phyloP scores from a whole-genome alignment of 306 rosid genomes.

The Cucurbita maxima region DNA sequence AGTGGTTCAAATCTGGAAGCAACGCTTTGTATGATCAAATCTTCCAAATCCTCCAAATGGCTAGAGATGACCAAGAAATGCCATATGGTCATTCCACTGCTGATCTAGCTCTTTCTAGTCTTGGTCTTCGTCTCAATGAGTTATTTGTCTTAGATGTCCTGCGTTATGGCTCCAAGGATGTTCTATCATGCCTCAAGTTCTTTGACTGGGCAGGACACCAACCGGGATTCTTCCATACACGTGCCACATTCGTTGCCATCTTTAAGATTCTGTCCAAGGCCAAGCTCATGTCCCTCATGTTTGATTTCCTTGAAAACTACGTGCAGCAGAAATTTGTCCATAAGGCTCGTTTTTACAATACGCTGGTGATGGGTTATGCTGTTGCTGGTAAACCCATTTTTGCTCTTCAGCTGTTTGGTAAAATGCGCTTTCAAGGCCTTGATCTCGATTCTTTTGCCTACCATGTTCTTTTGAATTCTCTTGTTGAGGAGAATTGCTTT shows the following conservation, averaged over 20 bases:
- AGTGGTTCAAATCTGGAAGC: slow-evolving; percentile 34
- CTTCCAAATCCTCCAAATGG: slow-evolving; percentile 26
- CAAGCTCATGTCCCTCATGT: slow-evolving; percentile 27
- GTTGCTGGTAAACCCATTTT: slow-evolving; percentile 47
- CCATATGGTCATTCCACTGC: slow-evolving; percentile 4
- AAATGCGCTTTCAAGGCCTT: slow-evolving; percentile 56
- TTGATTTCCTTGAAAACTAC: slow-evolving; percentile 32
- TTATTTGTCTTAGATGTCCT: slow-evolving; percentile 47
- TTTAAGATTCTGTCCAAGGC: slow-evolving; percentile 47
- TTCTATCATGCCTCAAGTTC: slow-evolving; percentile 60
- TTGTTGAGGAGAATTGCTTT: slow-evolving; percentile 32
- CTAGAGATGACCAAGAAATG: slow-evolving; percentile 5
- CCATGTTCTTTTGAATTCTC: slow-evolving; percentile 43
- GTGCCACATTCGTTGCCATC: slow-evolving; percentile 38
- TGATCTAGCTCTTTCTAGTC: slow-evolving; percentile 32
- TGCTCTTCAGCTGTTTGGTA: slow-evolving; percentile 54
- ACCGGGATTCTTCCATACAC: slow-evolving; percentile 38
- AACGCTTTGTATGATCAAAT: slow-evolving; percentile 23
- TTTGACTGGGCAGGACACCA: slow-evolving; percentile 93
- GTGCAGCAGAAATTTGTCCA: neutral
- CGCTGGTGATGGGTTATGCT: slow-evolving; percentile 61
- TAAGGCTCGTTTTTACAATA: slow-evolving; percentile 30
- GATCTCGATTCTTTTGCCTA: slow-evolving; percentile 45
- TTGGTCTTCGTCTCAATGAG: slow-evolving; percentile 37
- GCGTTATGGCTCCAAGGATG: slow-evolving; percentile 19